Percentiles rank a stretch among this genome's conserved stretches.
These are phyloP conservation scores for Trypanosoma scelopori DNA, from an alignment of 208 protist species.

Conservation along the genomic window DNA sequence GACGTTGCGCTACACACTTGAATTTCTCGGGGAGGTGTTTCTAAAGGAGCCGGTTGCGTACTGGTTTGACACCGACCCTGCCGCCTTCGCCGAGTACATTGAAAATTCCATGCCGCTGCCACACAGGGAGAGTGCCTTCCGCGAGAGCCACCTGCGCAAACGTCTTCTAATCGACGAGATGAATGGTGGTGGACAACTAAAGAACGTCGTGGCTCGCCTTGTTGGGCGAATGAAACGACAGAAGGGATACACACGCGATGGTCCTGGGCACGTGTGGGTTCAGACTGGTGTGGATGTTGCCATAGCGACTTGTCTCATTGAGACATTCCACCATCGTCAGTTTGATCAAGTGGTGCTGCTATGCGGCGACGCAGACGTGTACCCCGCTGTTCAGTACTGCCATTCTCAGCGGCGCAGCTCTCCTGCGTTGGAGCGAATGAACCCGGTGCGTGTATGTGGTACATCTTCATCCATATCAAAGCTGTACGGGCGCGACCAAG, in stretches of 20 bases:
- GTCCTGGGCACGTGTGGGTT: slow-evolving; percentile 80
- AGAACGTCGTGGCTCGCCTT: slow-evolving; percentile 78
- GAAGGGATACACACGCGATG: slow-evolving; percentile 67
- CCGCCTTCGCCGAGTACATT: slow-evolving; percentile 73
- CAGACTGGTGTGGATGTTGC: slow-evolving; percentile 86
- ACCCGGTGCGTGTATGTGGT: slow-evolving; percentile 81
- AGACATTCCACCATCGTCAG: slow-evolving; percentile 65
- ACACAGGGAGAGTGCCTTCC: slow-evolving; percentile 58
- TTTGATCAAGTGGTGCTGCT: slow-evolving; percentile 84
- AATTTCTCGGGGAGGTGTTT: slow-evolving; percentile 84
- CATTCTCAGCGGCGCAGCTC: slow-evolving; percentile 51
- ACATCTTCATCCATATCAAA: slow-evolving; percentile 70
- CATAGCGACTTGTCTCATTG: slow-evolving; percentile 72
- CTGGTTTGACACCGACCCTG: slow-evolving; percentile 86
- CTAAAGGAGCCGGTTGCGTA: slow-evolving; percentile 65
- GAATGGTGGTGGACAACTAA: slow-evolving; percentile 66
- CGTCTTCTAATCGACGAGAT: slow-evolving; percentile 76
- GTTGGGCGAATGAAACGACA: slow-evolving; percentile 84
- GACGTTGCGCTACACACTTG: slow-evolving; percentile 59
- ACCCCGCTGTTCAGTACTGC: slow-evolving; percentile 81
- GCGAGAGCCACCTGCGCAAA: slow-evolving; percentile 52
- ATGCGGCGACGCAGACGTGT: slow-evolving; percentile 78
- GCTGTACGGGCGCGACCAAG: slow-evolving; percentile 76
- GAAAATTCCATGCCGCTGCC: slow-evolving; percentile 72
- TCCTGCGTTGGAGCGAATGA: slow-evolving; percentile 26